These are phyloP conservation scores for Arthrinium puccinioides DNA, from an alignment of 2,329 filamentous ascomycete genomes.

Conservation along the genomic window DNA sequence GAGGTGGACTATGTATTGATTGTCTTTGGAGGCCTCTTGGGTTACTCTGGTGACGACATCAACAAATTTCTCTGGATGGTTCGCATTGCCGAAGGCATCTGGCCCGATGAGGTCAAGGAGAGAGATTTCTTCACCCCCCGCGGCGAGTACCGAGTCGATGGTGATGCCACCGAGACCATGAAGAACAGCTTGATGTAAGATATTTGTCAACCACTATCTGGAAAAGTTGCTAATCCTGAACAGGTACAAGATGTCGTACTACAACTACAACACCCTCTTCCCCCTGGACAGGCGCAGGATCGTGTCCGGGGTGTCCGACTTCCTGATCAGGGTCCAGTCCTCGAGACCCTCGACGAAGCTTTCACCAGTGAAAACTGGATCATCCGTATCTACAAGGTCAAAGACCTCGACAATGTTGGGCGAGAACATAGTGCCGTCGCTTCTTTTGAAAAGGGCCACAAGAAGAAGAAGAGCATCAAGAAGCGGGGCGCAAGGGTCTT, in stretches of 20 bases:
- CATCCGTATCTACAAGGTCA: slow-evolving; percentile 99
- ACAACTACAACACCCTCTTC: slow-evolving; percentile 93
- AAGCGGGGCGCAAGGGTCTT: slow-evolving; percentile 65
- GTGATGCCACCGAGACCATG: slow-evolving; percentile 92
- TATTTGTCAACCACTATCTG: background rate
- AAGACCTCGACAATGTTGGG: slow-evolving; percentile 93
- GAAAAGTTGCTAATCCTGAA: slow-evolving; percentile 16
- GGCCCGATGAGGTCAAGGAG: slow-evolving; percentile 98
- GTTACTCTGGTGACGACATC: slow-evolving; percentile 97
- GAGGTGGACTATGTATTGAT: slow-evolving; percentile 98
- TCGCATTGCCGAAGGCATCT: slow-evolving; percentile 96
- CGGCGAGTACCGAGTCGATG: slow-evolving; percentile 92
- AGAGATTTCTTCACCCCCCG: slow-evolving; percentile 89
- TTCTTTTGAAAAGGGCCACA: slow-evolving; percentile 71
- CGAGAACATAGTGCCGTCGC: slow-evolving; percentile 68
- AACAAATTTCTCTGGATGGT: slow-evolving; percentile 99
- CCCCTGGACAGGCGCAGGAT: slow-evolving; percentile 85
- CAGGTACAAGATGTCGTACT: slow-evolving; percentile 99
- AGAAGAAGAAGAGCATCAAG: slow-evolving; percentile 73
- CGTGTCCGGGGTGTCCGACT: slow-evolving; percentile 76
- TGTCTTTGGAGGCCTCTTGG: slow-evolving; percentile 90
- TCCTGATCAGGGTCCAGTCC: slow-evolving; percentile 76
- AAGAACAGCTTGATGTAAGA: slow-evolving; percentile 97
- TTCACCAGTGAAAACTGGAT: slow-evolving; percentile 99
- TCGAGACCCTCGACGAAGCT: slow-evolving; percentile 89